Evolutionary conservation across 441 rosid genomes (phyloP).

Genomic region (Macaranga tanarius): DNA sequence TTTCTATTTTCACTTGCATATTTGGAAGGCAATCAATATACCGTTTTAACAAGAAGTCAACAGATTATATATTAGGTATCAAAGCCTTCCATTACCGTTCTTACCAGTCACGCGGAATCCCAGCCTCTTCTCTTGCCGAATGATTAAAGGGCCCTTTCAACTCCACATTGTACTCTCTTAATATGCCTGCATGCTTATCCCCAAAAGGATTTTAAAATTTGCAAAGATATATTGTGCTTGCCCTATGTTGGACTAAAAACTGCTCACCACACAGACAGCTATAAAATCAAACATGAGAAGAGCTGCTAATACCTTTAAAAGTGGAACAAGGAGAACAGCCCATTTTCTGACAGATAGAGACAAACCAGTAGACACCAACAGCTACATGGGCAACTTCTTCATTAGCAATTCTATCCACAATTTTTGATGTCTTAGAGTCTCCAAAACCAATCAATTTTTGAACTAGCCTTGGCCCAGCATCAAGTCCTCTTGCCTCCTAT

Average conservation of each 20-base stretch:
- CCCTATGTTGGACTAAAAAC: background rate
- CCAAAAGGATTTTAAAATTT: conserved; percentile 2
- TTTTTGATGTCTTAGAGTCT: conserved; percentile 63
- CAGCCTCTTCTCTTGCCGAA: conserved; percentile 80
- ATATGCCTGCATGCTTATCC: conserved; percentile 47
- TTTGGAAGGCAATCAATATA: background rate
- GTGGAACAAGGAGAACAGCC: conserved; percentile 67
- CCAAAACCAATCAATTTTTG: conserved; percentile 77
- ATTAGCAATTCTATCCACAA: conserved; percentile 73
- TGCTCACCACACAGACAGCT: conserved; percentile 5
- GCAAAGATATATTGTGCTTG: conserved; percentile 20
- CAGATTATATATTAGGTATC: background rate
- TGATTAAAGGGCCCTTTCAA: conserved; percentile 91
- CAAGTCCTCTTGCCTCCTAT: conserved; percentile 96
- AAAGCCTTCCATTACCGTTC: conserved; percentile 4
- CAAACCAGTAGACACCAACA: conserved; percentile 87
- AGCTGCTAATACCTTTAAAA: conserved; percentile 58
- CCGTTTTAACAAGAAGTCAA: background rate
- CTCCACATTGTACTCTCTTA: conserved; percentile 76
- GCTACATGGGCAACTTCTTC: conserved; percentile 97
- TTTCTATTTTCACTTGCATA: background rate
- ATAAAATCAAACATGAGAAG: conserved; percentile 10
- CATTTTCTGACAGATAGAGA: conserved; percentile 65
- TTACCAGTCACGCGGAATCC: conserved; percentile 90
- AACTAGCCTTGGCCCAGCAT: conserved; percentile 93